These are phyloP conservation scores for Colletotrichum spinosum DNA, from an alignment of 2,329 filamentous ascomycete species.

Conservation along the genomic window DNA sequence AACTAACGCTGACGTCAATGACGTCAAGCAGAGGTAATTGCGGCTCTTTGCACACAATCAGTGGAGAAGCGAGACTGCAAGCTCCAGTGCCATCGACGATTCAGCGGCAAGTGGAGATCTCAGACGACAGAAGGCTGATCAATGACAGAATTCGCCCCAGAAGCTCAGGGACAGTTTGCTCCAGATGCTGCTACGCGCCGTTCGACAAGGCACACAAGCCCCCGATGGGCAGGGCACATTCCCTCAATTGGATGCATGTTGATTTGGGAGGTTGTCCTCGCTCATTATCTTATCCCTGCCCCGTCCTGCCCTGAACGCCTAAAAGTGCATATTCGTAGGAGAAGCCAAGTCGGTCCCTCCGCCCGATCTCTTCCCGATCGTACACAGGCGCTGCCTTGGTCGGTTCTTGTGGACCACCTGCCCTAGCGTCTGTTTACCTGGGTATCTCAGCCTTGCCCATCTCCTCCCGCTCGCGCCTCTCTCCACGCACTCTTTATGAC, in stretches of 20 bases:
- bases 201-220: too few species aligned
- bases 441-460: constrained; percentile 11
- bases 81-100: constrained; percentile 30
- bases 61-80: constrained; percentile 26
- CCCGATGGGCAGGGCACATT: too few species aligned
- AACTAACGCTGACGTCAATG: constrained; percentile 37
- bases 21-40: constrained; percentile 38
- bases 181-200: constrained; percentile 7
- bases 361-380: constrained; percentile 23
- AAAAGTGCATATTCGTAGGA: constrained; percentile 9
- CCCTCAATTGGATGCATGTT: constrained; percentile 14
- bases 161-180: constrained; percentile 25
- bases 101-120: constrained; percentile 28
- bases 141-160: constrained; percentile 20
- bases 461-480: neutral
- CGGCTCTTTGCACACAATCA: constrained; percentile 26
- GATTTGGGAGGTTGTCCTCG: constrained; percentile 12
- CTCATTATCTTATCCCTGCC: constrained; percentile 18
- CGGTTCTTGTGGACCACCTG: constrained; percentile 1
- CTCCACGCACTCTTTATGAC: neutral
- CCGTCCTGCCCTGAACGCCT: constrained; percentile 32
- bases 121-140: constrained; percentile 23
- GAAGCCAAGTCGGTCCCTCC: constrained; percentile 5
- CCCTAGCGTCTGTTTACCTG: neutral
- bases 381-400: constrained; percentile 14